Evolutionary conservation across 2,329 filamentous ascomycete species (phyloP), one percentile per base, ranked within the genome.

Genomic region (Cryoendolithus antarcticus): DNA sequence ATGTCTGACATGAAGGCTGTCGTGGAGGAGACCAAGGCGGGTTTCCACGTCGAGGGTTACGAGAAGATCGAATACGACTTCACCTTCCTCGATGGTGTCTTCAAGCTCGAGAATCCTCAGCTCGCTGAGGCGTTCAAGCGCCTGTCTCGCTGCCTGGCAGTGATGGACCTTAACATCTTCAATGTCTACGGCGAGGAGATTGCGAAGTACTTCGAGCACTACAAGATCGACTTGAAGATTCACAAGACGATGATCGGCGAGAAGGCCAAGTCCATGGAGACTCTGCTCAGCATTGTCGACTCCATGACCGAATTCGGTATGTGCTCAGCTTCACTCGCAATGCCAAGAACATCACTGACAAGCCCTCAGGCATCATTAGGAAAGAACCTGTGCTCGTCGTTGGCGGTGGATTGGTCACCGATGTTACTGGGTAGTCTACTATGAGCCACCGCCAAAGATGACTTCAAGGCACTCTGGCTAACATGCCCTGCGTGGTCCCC

Each of bases 21-120:
- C 38, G 77, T 83, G 47, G 61, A 66, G 44, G 72, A 79, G 62
- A 82, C 75, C 45, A 61, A 68, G 49, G 65, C 68, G 44, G 80
- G 79, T 30, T 83, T 83, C 61, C 74, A 80, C 48, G 78, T 83
- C 44, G 74, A 77, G 49, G 80, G 80, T 15, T 82, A 81, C 50
- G 80, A 84, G 66, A 83, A 81, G 67, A 82, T 83, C 54, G 74
- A 80, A 53, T 83, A 83, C 56, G 77, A 82, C 60, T 84, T 84
- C 58, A 74, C 75, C 39, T 82, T 84, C 60, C 69, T 83, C 34
- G 79, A 84, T 49, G 74, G 72, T 35, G 69, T 84, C 41, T 83
- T 84, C 59, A 63, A 80, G 53, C 51, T 65, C 32, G 51, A 65
- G 46, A 80, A 82, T 51, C 50, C 63, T 10, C 70, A 81, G 49